Evolutionary conservation across 129 eudicot species (phyloP).

Genomic region (Logfia minima): DNA sequence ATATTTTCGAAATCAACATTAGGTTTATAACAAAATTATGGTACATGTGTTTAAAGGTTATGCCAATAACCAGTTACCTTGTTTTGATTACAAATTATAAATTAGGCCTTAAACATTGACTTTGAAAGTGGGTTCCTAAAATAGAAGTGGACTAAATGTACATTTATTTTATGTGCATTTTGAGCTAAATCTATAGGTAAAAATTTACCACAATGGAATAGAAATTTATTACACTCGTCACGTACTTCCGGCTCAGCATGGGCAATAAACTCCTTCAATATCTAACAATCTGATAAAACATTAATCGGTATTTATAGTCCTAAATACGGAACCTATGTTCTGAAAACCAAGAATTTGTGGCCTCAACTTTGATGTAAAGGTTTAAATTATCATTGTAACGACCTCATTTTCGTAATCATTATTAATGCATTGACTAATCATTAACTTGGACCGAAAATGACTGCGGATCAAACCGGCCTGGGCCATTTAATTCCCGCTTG

Average conservation of each 20-base stretch:
- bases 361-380: background rate
- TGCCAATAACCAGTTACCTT: background rate
- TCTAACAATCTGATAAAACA: slow-evolving; percentile 36
- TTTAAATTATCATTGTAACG: background rate
- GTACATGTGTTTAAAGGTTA: background rate
- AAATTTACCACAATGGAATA: slow-evolving; percentile 73
- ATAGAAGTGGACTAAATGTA: slow-evolving; percentile 5
- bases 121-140: slow-evolving; percentile 1
- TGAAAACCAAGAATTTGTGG: background rate
- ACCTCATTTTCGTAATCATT: too few species aligned
- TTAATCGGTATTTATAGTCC: slow-evolving; percentile 19
- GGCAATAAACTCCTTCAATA: slow-evolving; percentile 66
- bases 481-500: slow-evolving; percentile 43
- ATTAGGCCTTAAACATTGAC: too few species aligned
- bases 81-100: background rate
- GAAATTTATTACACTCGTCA: slow-evolving; percentile 49
- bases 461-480: background rate
- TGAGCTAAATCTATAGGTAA: slow-evolving; percentile 1
- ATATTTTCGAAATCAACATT: slow-evolving; percentile 1
- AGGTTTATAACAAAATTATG: background rate
- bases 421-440: too few species aligned
- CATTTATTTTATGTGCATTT: background rate
- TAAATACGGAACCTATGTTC: slow-evolving; percentile 14
- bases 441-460: too few species aligned
- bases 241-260: slow-evolving; percentile 71